Conservation (phyloP, 495 filamentous ascomycete species). For the Copromyces sp. region DNA sequence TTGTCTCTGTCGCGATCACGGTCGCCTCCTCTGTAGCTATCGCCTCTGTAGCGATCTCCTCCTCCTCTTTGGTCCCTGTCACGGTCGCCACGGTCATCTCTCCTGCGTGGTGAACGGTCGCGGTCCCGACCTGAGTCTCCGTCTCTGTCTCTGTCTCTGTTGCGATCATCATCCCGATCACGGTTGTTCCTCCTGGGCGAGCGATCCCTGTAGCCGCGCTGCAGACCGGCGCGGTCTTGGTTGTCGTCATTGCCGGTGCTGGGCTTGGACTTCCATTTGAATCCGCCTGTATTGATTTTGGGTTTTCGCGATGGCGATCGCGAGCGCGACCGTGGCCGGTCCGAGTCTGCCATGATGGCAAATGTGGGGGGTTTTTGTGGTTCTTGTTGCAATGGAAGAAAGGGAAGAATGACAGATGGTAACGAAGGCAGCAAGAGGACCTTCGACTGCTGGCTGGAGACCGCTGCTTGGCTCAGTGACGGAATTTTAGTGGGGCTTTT, state of each 20-base stretch:
- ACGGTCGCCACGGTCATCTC: slow-evolving; percentile 14
- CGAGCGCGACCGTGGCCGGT: slow-evolving; percentile 27
- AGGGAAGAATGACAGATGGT: background rate
- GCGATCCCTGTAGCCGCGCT: slow-evolving; percentile 46
- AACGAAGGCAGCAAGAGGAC: background rate
- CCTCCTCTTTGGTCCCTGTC: slow-evolving; percentile 10
- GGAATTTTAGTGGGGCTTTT: slow-evolving; percentile 16
- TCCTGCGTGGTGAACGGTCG: slow-evolving; percentile 1
- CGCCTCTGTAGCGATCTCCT: background rate
- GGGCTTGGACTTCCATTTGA: slow-evolving; percentile 59
- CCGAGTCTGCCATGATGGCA: slow-evolving; percentile 21
- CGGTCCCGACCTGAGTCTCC: slow-evolving; percentile 17
- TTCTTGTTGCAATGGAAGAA: background rate
- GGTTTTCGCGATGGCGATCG: slow-evolving; percentile 25
- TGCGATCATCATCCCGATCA: slow-evolving; percentile 24
- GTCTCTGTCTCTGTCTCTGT: slow-evolving; percentile 13
- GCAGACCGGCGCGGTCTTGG: slow-evolving; percentile 32
- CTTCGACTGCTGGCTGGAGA: background rate
- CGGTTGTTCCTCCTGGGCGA: slow-evolving; percentile 28
- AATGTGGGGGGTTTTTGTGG: background rate
- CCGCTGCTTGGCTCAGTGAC: background rate
- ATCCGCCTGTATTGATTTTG: slow-evolving; percentile 41
- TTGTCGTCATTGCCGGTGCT: slow-evolving; percentile 39
- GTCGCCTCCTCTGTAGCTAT: slow-evolving; percentile 5
- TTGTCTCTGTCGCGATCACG: slow-evolving; percentile 3